Conservation (phyloP, 768 basidiomycete species). For the Mycena venus region DNA sequence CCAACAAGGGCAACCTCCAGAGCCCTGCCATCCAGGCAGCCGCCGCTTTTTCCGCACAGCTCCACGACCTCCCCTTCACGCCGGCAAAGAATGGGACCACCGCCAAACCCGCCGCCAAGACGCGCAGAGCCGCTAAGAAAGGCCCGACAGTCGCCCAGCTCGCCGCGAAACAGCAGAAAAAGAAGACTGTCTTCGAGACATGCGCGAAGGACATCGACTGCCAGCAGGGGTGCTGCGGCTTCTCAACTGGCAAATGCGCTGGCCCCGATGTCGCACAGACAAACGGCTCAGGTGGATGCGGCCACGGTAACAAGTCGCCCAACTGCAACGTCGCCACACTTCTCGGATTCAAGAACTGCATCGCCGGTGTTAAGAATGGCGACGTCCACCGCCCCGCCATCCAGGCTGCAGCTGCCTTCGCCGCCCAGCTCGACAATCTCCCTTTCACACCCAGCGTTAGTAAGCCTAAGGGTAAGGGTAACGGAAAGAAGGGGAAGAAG, state of each 20-base stretch:
- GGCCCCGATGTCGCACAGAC: constrained; percentile 37
- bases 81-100: neutral
- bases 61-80: neutral
- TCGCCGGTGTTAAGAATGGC: neutral
- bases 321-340: constrained; percentile 30
- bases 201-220: neutral
- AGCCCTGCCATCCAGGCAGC: neutral
- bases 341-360: neutral
- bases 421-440: too few relatives aligned
- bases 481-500: too few relatives aligned
- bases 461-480: too few relatives aligned
- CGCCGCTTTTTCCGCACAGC: neutral
- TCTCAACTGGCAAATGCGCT: constrained; percentile 37
- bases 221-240: constrained; percentile 37
- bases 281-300: constrained; percentile 38
- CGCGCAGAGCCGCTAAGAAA: too few relatives aligned
- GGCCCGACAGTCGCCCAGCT: too few relatives aligned
- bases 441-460: too few relatives aligned
- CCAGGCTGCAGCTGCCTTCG: neutral
- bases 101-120: constrained; percentile 10
- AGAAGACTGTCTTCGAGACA: neutral
- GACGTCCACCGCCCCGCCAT: neutral
- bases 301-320: constrained; percentile 33
- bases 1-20: neutral
- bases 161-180: too few relatives aligned